These are phyloP conservation scores for Colletotrichum endophyticum DNA, from an alignment of 2,329 filamentous ascomycete genomes.

Conservation along the genomic window DNA sequence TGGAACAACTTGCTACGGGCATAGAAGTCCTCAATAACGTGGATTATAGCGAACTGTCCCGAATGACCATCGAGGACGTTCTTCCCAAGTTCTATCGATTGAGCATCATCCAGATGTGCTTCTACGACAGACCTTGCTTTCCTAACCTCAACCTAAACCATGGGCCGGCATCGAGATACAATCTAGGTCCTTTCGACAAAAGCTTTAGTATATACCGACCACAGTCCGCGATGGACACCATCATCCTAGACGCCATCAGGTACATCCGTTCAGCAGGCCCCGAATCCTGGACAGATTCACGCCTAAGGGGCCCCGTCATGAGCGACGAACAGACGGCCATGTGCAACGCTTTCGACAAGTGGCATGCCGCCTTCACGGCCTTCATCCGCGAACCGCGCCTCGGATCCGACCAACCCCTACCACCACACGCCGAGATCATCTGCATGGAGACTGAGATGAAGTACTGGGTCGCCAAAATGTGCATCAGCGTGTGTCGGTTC, in stretches of 20 bases:
- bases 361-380: slow-evolving; percentile 10
- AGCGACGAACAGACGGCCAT: slow-evolving; percentile 1
- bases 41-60: neutral
- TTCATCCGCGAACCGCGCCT: neutral
- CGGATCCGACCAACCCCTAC: neutral
- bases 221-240: slow-evolving; percentile 13
- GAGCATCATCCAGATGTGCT: slow-evolving; percentile 14
- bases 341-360: slow-evolving; percentile 1
- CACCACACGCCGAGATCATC: neutral
- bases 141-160: neutral
- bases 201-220: slow-evolving; percentile 6
- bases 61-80: neutral
- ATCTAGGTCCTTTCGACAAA: slow-evolving; percentile 7
- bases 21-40: slow-evolving; percentile 13
- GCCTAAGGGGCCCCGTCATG: slow-evolving; percentile 8
- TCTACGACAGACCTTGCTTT: neutral
- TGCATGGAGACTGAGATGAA: slow-evolving; percentile 16
- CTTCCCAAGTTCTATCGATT: slow-evolving; percentile 7
- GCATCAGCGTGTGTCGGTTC: slow-evolving; percentile 12
- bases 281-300: slow-evolving; percentile 9
- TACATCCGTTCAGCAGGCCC: slow-evolving; percentile 5
- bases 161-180: neutral
- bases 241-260: slow-evolving; percentile 10
- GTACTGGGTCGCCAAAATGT: slow-evolving; percentile 10
- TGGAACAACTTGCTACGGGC: slow-evolving; percentile 10